Conservation (phyloP, 2,329 filamentous ascomycete genomes). For the Claviceps sp. region DNA sequence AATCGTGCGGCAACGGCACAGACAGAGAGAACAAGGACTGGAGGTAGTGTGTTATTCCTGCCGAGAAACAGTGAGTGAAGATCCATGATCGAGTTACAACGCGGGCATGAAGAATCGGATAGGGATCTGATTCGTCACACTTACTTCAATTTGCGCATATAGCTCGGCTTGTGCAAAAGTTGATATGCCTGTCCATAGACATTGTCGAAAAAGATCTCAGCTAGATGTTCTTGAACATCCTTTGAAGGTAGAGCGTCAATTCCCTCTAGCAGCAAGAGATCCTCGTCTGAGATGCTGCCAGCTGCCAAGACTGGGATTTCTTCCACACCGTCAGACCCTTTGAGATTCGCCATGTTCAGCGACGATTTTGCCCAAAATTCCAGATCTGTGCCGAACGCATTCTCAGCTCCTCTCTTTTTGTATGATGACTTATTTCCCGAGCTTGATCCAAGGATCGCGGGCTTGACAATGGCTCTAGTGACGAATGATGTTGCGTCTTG, state of each 20-base stretch:
- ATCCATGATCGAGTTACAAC: not conserved
- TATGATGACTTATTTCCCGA: slow-evolving; percentile 29
- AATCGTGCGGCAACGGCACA: slow-evolving; percentile 94
- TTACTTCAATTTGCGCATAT: slow-evolving; percentile 72
- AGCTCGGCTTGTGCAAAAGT: slow-evolving; percentile 90
- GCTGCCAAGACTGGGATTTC: slow-evolving; percentile 35
- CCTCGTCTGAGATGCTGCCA: slow-evolving; percentile 57
- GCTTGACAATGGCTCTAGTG: slow-evolving; percentile 73
- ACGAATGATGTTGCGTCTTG: slow-evolving; percentile 53
- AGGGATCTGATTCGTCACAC: slow-evolving; percentile 14
- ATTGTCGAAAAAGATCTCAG: slow-evolving; percentile 90
- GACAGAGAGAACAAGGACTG: slow-evolving; percentile 83
- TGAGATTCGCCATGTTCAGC: slow-evolving; percentile 37
- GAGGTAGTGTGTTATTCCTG: slow-evolving; percentile 52
- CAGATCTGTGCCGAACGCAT: slow-evolving; percentile 73
- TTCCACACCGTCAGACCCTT: slow-evolving; percentile 26
- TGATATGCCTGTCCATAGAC: slow-evolving; percentile 94
- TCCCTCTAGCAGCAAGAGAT: slow-evolving; percentile 67
- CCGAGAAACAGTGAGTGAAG: not conserved
- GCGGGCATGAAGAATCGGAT: not conserved
- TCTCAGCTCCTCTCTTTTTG: slow-evolving; percentile 75
- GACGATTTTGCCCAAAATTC: slow-evolving; percentile 64
- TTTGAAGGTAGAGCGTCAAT: slow-evolving; percentile 67
- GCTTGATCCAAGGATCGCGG: slow-evolving; percentile 47
- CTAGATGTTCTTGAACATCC: slow-evolving; percentile 84